These are phyloP conservation scores for Ulota crispa DNA, from an alignment of 225 moss, liverwort and hornwort species.

Conservation along the genomic window DNA sequence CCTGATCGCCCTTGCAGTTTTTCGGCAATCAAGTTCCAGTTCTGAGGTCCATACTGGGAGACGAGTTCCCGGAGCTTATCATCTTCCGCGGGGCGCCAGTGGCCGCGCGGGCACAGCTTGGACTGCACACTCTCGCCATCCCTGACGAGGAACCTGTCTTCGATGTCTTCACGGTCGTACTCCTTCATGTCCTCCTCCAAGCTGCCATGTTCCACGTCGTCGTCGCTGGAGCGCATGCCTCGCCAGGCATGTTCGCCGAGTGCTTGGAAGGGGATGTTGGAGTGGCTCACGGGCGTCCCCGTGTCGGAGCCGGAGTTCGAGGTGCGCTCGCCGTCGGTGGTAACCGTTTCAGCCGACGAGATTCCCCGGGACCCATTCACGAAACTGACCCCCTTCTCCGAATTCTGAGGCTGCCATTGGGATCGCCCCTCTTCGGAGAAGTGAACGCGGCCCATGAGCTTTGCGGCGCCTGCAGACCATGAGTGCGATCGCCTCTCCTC, in stretches of 20 bases:
- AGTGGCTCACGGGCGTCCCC: constrained; percentile 39
- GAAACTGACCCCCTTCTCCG: neutral
- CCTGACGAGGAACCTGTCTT: constrained; percentile 36
- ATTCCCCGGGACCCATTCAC: constrained; percentile 28
- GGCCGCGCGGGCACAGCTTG: constrained; percentile 92
- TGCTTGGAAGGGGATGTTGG: constrained; percentile 38
- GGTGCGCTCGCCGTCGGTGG: constrained; percentile 43
- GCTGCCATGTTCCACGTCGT: constrained; percentile 60
- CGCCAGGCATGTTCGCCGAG: constrained; percentile 26
- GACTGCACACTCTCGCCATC: constrained; percentile 72
- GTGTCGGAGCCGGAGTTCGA: constrained; percentile 60
- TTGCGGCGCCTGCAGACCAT: constrained; percentile 37
- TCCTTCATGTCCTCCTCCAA: constrained; percentile 73
- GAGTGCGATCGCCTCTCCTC: constrained; percentile 35
- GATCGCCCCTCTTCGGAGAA: constrained; percentile 24
- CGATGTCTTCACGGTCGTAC: constrained; percentile 64
- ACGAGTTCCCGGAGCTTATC: constrained; percentile 92
- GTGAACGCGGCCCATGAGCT: constrained; percentile 45
- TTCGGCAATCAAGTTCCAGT: constrained; percentile 97
- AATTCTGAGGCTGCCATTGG: constrained; percentile 22
- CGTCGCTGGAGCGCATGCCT: constrained; percentile 18
- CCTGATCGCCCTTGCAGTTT: constrained; percentile 97
- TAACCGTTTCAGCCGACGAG: constrained; percentile 38
- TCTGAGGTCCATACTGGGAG: constrained; percentile 85
- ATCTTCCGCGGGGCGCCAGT: constrained; percentile 97